Base-by-base conservation (phyloP, 768 basidiomycete genomes). In the Termitomyces heimii region DNA sequence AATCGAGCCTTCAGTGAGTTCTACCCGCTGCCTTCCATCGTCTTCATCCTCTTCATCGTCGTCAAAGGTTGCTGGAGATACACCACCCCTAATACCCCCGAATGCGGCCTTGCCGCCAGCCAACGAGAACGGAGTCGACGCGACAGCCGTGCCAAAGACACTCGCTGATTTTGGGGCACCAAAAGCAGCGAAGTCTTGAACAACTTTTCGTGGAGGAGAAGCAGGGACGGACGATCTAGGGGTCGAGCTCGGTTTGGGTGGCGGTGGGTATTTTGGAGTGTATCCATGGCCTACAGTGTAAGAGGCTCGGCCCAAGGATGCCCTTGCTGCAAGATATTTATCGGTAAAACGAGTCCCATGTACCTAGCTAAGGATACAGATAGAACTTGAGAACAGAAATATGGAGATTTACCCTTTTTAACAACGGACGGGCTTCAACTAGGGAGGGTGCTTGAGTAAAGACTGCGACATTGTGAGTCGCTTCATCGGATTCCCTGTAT, bases 331-430 rank as follows among this genome's bases (percentile, higher is more conserved):
- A 28, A 95, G 81, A 70, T 98, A 98, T 70, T 96, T 95, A 63
- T 98, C 95, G 20, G 96, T 98, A 76, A 98, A 96, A 3, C 96
- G 89, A 42, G 93, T 92, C n/a, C 92, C 93, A 49, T 87, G 85
- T 47, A 97, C 90, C 94, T 97, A 52, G 55, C 34, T 39, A 40
- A 44, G 55, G 32, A 57, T 60, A 49, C 26, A 57, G 35, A 55
- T 53, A 34, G 28, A 52, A 62, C 29, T 56, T 18, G 40, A 47
- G 56, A 42, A 40, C 32, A 39, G n/a, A 35, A 52, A 57, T 16
- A 45, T 29, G 43, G 9, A 44, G 42, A 69, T 79, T 59, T 67
- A 94, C 95, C 75, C 87, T 85, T 73, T 90, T 87, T 59, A 98
- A 77, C 50, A 83, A 71, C 2, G 89, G 86, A 55, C 88, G 78